phyloP scores from a whole-genome alignment of 2,329 filamentous ascomycete genomes.

The Microdochium paspali region DNA sequence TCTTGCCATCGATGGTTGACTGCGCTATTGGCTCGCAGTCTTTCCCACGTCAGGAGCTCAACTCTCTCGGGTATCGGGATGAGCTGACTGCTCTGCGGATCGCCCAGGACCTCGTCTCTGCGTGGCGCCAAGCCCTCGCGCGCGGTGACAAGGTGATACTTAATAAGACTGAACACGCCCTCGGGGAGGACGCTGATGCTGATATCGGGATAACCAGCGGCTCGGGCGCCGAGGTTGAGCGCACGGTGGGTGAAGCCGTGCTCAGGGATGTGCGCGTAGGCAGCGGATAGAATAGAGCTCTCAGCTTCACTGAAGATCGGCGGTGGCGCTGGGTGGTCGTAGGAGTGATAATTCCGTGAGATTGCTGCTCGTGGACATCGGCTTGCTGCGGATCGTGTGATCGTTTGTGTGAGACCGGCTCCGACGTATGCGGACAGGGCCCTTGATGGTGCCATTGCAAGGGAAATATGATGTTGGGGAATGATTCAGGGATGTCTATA shows the following conservation, averaged over 20 bases:
- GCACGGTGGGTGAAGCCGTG: slow-evolving; percentile 74
- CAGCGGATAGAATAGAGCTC: slow-evolving; percentile 69
- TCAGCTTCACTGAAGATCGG: slow-evolving; percentile 60
- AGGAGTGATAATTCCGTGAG: slow-evolving; percentile 56
- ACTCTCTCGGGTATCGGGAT: slow-evolving; percentile 54
- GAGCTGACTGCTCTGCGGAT: slow-evolving; percentile 17
- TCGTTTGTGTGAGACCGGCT: background rate
- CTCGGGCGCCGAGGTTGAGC: slow-evolving; percentile 68
- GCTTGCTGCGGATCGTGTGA: background rate
- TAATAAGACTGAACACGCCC: slow-evolving; percentile 73
- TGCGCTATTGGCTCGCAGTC: slow-evolving; percentile 64
- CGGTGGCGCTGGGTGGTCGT: slow-evolving; percentile 53
- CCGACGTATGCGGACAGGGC: slow-evolving; percentile 1
- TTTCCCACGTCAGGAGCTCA: slow-evolving; percentile 62
- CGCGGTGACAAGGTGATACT: slow-evolving; percentile 64
- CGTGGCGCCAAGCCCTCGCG: slow-evolving; percentile 46
- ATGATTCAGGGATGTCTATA: background rate
- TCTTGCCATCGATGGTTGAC: slow-evolving; percentile 79
- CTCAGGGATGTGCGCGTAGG: slow-evolving; percentile 66
- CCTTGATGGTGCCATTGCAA: background rate
- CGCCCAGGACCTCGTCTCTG: slow-evolving; percentile 27
- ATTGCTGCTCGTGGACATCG: background rate
- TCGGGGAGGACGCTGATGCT: slow-evolving; percentile 74
- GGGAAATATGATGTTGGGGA: background rate
- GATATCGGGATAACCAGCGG: slow-evolving; percentile 79